Conservation (phyloP, 148 eudicot species). For the Cornus florida region DNA sequence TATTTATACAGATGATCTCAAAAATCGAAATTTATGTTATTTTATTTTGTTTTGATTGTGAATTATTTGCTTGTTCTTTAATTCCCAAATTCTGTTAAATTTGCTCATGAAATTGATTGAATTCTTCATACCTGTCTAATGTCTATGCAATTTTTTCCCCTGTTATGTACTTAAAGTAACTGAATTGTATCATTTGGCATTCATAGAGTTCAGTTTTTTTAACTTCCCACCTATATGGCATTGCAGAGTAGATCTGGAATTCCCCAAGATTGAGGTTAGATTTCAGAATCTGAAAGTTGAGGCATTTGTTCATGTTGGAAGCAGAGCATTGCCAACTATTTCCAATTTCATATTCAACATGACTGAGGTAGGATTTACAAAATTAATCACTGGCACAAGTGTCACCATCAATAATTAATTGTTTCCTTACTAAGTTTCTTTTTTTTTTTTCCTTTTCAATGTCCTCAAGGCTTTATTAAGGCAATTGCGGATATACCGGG, state of each 20-base stretch:
- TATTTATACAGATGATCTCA: background rate
- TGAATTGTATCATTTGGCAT: constrained; percentile 3
- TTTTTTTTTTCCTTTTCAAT: constrained; percentile 8
- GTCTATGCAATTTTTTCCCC: background rate
- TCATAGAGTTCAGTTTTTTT: background rate
- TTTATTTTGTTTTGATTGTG: background rate
- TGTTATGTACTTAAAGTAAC: background rate
- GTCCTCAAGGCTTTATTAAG: constrained; percentile 72
- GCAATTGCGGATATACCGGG: constrained; percentile 57
- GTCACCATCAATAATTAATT: background rate
- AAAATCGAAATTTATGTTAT: no score
- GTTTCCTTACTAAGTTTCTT: background rate
- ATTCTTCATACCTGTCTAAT: background rate
- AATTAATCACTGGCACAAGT: background rate
- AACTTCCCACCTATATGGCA: constrained; percentile 7
- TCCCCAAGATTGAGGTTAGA: constrained; percentile 89
- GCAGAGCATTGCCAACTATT: constrained; percentile 94
- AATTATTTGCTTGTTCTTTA: background rate
- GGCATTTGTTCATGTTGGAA: constrained; percentile 74
- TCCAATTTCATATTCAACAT: constrained; percentile 85
- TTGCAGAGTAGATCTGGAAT: constrained; percentile 80
- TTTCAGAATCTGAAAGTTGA: constrained; percentile 82
- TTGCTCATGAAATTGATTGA: background rate
- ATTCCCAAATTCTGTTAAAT: background rate
- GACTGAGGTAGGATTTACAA: constrained; percentile 62